Evolutionary conservation across 768 basidiomycete genomes (phyloP).

Genomic region (Termitomyces sp.): DNA sequence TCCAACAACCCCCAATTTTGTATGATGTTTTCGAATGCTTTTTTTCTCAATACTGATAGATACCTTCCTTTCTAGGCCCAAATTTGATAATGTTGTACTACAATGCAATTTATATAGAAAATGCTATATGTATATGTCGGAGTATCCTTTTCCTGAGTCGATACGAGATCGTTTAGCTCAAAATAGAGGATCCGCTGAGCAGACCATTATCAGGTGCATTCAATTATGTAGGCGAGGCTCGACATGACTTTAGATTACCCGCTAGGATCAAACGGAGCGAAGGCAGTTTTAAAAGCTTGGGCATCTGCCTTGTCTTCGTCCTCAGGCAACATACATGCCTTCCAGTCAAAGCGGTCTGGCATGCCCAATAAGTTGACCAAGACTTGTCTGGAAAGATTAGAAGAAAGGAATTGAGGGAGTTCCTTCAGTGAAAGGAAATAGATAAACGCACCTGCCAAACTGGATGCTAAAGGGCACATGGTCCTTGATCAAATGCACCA

Average conservation of each 20-base stretch:
- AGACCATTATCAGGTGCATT: not conserved
- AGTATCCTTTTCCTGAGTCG: not conserved
- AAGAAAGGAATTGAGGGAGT: not conserved
- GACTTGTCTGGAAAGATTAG: slow-evolving; percentile 53
- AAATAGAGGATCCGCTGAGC: no score
- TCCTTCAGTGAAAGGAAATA: slow-evolving; percentile 5
- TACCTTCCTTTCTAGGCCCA: not conserved
- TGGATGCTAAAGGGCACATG: slow-evolving; percentile 81
- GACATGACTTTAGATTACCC: slow-evolving; percentile 1
- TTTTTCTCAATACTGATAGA: not conserved
- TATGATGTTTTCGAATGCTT: not conserved
- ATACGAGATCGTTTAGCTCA: not conserved
- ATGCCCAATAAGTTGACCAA: slow-evolving; percentile 70
- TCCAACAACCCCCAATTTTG: slow-evolving; percentile 6
- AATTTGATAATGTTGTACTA: not conserved
- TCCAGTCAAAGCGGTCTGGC: slow-evolving; percentile 88
- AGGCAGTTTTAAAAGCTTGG: slow-evolving; percentile 77
- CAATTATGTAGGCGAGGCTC: not conserved
- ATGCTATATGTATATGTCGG: not conserved
- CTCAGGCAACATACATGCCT: slow-evolving; percentile 74
- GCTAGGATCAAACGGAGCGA: slow-evolving; percentile 65
- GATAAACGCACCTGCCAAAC: slow-evolving; percentile 72
- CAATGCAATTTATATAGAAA: not conserved
- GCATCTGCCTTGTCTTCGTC: slow-evolving; percentile 85
- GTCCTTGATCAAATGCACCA: slow-evolving; percentile 83